phyloP scores from a whole-genome alignment of 352 stramenopile species.

The Pythium graminicola region DNA sequence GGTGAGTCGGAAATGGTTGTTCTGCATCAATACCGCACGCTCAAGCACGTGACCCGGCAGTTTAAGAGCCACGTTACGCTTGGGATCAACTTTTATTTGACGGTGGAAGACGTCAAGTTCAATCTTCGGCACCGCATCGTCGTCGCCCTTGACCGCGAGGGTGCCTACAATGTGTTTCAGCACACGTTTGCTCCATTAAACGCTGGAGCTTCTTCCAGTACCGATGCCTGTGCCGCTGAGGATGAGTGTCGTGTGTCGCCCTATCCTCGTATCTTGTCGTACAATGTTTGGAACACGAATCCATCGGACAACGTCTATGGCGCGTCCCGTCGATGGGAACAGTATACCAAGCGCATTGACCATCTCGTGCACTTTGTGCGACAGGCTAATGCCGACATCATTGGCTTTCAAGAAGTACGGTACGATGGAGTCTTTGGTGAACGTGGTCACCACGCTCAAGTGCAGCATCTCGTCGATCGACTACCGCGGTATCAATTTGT shows the following conservation, averaged over 20 bases:
- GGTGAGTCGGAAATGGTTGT: conserved; percentile 58
- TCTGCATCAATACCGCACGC: conserved; percentile 41
- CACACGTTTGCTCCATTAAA: conserved; percentile 46
- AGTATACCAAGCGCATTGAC: conserved; percentile 73
- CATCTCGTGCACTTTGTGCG: conserved; percentile 57
- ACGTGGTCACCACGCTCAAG: conserved; percentile 55
- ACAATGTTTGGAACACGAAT: conserved; percentile 90
- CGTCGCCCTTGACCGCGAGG: conserved; percentile 65
- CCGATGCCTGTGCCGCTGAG: background rate
- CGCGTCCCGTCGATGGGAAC: conserved; percentile 40
- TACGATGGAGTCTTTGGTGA: conserved; percentile 74
- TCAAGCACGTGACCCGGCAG: conserved; percentile 25
- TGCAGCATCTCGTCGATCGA: conserved; percentile 61
- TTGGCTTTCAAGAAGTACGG: conserved; percentile 86
- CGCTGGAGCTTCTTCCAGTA: background rate
- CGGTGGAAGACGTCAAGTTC: conserved; percentile 49
- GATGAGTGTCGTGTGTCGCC: background rate
- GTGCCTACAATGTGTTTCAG: conserved; percentile 62
- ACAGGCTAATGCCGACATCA: conserved; percentile 46
- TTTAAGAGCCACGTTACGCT: conserved; percentile 70
- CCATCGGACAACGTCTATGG: conserved; percentile 65
- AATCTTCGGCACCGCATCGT: conserved; percentile 51
- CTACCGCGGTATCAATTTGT: conserved; percentile 77
- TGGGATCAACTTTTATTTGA: conserved; percentile 65
- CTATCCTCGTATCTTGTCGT: conserved; percentile 66